Evolutionary conservation across 2,329 filamentous ascomycete genomes (phyloP).

Genomic region (Teratosphaeria epicoccoides): DNA sequence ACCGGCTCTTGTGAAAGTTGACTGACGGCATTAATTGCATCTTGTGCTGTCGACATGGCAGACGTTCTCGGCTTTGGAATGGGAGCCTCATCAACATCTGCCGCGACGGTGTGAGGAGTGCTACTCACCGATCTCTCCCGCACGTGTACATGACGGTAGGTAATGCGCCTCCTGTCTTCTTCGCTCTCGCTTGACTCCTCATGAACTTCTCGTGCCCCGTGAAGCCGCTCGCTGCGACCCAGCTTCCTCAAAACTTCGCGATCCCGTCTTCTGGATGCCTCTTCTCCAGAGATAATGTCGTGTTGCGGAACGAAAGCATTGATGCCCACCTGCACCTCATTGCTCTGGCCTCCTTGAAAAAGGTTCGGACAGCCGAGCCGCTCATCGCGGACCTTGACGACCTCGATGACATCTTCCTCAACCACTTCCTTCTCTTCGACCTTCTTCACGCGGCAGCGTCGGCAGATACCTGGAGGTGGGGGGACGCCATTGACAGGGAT

Average conservation of each 20-base stretch:
- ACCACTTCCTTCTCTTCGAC: slow-evolving; percentile 12
- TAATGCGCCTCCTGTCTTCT: slow-evolving; percentile 3
- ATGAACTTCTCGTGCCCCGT: background rate
- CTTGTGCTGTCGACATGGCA: slow-evolving; percentile 9
- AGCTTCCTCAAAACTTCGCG: background rate
- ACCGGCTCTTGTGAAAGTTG: slow-evolving; percentile 1
- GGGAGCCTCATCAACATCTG: background rate
- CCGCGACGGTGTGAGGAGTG: background rate
- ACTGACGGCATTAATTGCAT: slow-evolving; percentile 9
- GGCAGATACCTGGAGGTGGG: slow-evolving; percentile 25
- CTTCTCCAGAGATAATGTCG: slow-evolving; percentile 10
- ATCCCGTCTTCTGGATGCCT: slow-evolving; percentile 6
- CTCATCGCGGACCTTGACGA: slow-evolving; percentile 7
- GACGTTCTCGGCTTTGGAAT: slow-evolving; percentile 4
- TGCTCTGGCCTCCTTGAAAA: slow-evolving; percentile 11
- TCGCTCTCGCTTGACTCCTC: background rate
- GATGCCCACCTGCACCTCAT: slow-evolving; percentile 19
- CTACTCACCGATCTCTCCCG: slow-evolving; percentile 2
- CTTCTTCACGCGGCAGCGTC: slow-evolving; percentile 21
- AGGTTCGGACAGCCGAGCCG: background rate
- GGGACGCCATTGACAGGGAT: slow-evolving; percentile 22
- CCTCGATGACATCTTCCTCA: slow-evolving; percentile 10
- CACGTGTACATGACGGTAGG: slow-evolving; percentile 7
- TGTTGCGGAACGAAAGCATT: slow-evolving; percentile 15
- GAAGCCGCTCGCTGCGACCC: background rate